A percentile compares a stretch with the other conserved stretches of the same genome.
Evolutionary conservation across 2,329 filamentous ascomycete species (phyloP).

Genomic region (Grosmannia serpens): DNA sequence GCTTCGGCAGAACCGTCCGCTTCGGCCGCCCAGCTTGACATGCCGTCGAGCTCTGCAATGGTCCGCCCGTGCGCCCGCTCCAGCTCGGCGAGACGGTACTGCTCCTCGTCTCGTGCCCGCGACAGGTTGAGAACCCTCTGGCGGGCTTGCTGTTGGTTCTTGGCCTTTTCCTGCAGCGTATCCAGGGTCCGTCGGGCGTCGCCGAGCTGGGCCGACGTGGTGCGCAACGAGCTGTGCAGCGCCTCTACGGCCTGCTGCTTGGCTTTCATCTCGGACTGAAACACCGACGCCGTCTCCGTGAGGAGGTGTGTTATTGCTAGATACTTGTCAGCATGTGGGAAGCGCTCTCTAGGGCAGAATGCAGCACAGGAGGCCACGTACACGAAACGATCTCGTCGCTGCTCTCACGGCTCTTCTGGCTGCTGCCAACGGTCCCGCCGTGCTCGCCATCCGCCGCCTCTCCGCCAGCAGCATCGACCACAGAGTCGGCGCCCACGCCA

Average conservation of each 20-base stretch:
- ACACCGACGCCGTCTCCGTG: slow-evolving; percentile 64
- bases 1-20: slow-evolving; percentile 30
- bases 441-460: slow-evolving; percentile 30
- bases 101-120: slow-evolving; percentile 60
- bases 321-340: not conserved
- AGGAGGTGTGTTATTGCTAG: slow-evolving; percentile 73
- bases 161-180: slow-evolving; percentile 53
- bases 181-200: slow-evolving; percentile 67
- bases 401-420: slow-evolving; percentile 54
- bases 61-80: slow-evolving; percentile 20
- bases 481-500: slow-evolving; percentile 64
- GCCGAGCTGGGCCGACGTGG: slow-evolving; percentile 66
- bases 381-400: slow-evolving; percentile 70
- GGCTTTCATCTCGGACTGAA: slow-evolving; percentile 67
- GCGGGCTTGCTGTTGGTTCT: slow-evolving; percentile 51
- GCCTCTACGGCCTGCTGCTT: slow-evolving; percentile 78
- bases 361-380: slow-evolving; percentile 33
- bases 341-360: not conserved
- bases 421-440: slow-evolving; percentile 31
- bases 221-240: slow-evolving; percentile 69
- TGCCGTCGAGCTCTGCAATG: slow-evolving; percentile 24
- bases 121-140: slow-evolving; percentile 70
- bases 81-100: slow-evolving; percentile 37
- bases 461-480: slow-evolving; percentile 31
- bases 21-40: slow-evolving; percentile 43